A percentile compares a stretch with the other conserved stretches of the same genome.
phyloP scores from a whole-genome alignment of 441 rosid species.

The Jatropha multifida region DNA sequence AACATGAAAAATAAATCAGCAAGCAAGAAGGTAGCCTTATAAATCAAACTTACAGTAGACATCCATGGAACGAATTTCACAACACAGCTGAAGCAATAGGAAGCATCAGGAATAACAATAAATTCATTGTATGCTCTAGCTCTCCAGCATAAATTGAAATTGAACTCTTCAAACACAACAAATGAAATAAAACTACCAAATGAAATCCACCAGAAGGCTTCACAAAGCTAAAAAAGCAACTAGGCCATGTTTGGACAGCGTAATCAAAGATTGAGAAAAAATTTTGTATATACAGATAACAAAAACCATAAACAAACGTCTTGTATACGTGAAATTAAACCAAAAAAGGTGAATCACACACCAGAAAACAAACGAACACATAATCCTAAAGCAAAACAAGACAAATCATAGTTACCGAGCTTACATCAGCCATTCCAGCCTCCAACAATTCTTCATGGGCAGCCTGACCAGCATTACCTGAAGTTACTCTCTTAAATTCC shows the following conservation, averaged over 20 bases:
- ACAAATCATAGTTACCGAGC: constrained; percentile 40
- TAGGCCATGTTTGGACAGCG: background rate
- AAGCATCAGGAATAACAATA: background rate
- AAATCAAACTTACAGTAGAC: too few relatives aligned
- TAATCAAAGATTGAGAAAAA: background rate
- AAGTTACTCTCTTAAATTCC: constrained; percentile 64
- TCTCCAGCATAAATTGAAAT: background rate
- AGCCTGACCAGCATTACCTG: constrained; percentile 50
- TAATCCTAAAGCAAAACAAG: background rate
- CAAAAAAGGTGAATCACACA: background rate
- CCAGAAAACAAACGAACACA: background rate
- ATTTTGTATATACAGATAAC: background rate
- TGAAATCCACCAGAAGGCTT: background rate
- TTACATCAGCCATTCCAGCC: constrained; percentile 80
- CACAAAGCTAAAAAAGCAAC: background rate
- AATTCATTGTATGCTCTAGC: background rate
- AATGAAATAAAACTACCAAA: background rate
- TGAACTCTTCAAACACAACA: background rate
- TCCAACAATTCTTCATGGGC: constrained; percentile 77
- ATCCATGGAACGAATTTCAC: background rate
- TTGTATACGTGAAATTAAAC: background rate
- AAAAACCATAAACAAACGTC: background rate
- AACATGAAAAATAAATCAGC: background rate
- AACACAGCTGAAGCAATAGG: background rate
- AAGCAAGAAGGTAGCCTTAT: background rate